phyloP scores from a whole-genome alignment of 2,329 filamentous ascomycete species.

The Aspergillus aculeatinus region DNA sequence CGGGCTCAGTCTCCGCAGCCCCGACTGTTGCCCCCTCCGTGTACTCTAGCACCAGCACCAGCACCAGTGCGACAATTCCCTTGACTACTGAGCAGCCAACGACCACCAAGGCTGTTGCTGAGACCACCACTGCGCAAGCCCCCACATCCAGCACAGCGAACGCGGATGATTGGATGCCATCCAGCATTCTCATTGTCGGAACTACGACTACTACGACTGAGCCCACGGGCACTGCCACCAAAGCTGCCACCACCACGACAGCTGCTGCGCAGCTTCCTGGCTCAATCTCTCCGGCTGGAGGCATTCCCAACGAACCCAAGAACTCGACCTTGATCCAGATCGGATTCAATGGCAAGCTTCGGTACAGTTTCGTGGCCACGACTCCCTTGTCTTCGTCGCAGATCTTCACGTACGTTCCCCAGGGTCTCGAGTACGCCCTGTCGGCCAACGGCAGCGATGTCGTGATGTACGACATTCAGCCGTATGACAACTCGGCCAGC shows the following conservation, averaged over 20 bases:
- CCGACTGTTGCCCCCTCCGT: slow-evolving; percentile 7
- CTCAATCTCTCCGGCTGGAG: slow-evolving; percentile 69
- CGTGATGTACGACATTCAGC: slow-evolving; percentile 69
- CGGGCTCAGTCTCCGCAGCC: neutral
- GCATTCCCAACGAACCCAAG: slow-evolving; percentile 56
- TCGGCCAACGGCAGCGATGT: slow-evolving; percentile 50
- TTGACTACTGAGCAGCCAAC: slow-evolving; percentile 20
- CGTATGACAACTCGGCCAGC: slow-evolving; percentile 66
- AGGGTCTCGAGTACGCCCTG: slow-evolving; percentile 68
- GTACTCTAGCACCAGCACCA: slow-evolving; percentile 17
- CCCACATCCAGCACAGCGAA: slow-evolving; percentile 40
- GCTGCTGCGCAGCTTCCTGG: slow-evolving; percentile 67
- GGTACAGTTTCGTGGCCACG: slow-evolving; percentile 77
- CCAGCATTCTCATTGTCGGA: slow-evolving; percentile 31
- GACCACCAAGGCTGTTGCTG: slow-evolving; percentile 18
- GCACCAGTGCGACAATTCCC: slow-evolving; percentile 20
- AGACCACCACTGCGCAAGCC: slow-evolving; percentile 30
- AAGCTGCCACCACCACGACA: slow-evolving; percentile 42
- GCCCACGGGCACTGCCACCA: slow-evolving; percentile 25
- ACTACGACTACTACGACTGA: slow-evolving; percentile 27
- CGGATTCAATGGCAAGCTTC: slow-evolving; percentile 76
- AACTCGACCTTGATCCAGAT: slow-evolving; percentile 76
- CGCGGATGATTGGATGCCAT: slow-evolving; percentile 24
- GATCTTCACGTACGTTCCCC: slow-evolving; percentile 76
- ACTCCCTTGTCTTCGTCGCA: slow-evolving; percentile 74